Evolutionary conservation across 2,329 filamentous ascomycete species (phyloP).

Genomic region (Colletotrichum echinochloae): DNA sequence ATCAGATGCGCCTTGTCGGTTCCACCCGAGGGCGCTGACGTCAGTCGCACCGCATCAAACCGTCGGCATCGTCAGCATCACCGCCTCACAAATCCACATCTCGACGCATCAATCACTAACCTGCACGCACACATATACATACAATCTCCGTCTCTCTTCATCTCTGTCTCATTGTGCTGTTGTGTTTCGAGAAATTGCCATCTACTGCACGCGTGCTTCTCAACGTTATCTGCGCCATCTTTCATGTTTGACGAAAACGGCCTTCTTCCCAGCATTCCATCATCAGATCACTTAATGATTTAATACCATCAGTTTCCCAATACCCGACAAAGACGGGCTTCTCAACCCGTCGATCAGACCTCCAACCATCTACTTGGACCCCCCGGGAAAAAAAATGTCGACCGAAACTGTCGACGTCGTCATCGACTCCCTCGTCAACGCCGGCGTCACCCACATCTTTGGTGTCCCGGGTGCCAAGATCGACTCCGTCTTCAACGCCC

Average conservation of each 20-base stretch:
- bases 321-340: background rate
- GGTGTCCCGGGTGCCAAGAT: constrained; percentile 62
- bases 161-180: background rate
- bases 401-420: constrained; percentile 47
- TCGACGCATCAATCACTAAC: no score
- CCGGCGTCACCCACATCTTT: constrained; percentile 59
- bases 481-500: constrained; percentile 60
- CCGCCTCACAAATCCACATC: background rate
- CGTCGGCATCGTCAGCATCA: constrained; percentile 7
- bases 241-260: constrained; percentile 4
- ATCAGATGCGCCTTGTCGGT: constrained; percentile 3
- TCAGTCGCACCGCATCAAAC: constrained; percentile 30
- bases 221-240: background rate
- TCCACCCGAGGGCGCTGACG: constrained; percentile 28
- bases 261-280: background rate
- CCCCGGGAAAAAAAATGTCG: constrained; percentile 17
- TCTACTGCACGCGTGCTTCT: background rate
- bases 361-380: background rate
- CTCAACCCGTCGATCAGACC: background rate
- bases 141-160: background rate
- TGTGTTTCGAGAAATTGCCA: background rate
- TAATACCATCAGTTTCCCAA: background rate
- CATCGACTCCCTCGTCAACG: constrained; percentile 48
- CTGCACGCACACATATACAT: no score
- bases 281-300: background rate